phyloP scores from a whole-genome alignment of 2,329 filamentous ascomycete genomes.

The Aspergillus uvarum region DNA sequence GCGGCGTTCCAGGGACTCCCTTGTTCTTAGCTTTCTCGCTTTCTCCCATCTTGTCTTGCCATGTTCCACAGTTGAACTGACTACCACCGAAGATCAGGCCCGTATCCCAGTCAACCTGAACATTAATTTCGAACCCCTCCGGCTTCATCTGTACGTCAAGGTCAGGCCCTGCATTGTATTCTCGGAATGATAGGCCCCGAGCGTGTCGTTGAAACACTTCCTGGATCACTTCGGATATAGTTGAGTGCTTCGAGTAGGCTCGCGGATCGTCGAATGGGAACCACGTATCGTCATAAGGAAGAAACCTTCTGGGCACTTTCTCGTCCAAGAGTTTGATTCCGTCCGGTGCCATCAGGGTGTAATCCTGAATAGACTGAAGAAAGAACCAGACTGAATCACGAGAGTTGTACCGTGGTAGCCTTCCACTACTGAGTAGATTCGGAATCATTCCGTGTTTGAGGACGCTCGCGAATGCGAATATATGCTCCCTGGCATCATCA shows the following conservation, averaged over 20 bases:
- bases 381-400: slow-evolving; percentile 98
- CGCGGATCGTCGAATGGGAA: slow-evolving; percentile 77
- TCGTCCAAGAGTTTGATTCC: slow-evolving; percentile 72
- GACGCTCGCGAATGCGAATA: slow-evolving; percentile 90
- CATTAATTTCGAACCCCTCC: slow-evolving; percentile 87
- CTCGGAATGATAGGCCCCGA: slow-evolving; percentile 83
- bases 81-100: slow-evolving; percentile 94
- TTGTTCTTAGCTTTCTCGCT: slow-evolving; percentile 87
- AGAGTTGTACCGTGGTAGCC: slow-evolving; percentile 87
- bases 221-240: slow-evolving; percentile 85
- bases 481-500: slow-evolving; percentile 87
- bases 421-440: slow-evolving; percentile 84
- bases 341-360: slow-evolving; percentile 75
- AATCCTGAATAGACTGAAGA: slow-evolving; percentile 93
- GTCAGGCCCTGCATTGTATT: slow-evolving; percentile 85
- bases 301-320: slow-evolving; percentile 77
- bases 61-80: slow-evolving; percentile 93
- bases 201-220: slow-evolving; percentile 92
- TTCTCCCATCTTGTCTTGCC: slow-evolving; percentile 99
- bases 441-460: slow-evolving; percentile 98
- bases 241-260: slow-evolving; percentile 81
- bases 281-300: slow-evolving; percentile 95
- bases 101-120: slow-evolving; percentile 85
- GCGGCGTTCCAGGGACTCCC: slow-evolving; percentile 91
- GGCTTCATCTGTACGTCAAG: slow-evolving; percentile 92